These are phyloP conservation scores for Thelonectria rubi DNA, from an alignment of 2,329 filamentous ascomycete species.

Conservation along the genomic window DNA sequence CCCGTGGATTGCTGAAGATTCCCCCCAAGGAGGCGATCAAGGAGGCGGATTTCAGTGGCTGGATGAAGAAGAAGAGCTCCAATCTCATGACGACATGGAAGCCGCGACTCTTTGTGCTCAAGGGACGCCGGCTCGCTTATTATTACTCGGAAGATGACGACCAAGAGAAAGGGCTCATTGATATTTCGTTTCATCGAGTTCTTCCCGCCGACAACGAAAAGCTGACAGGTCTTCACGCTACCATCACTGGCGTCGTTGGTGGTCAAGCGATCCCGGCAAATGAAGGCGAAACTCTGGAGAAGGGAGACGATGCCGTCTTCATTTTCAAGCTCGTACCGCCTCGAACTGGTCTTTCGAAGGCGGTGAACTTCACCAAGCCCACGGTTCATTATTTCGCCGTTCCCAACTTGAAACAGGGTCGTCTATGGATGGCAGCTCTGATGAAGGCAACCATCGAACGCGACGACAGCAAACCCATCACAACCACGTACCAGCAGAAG, in stretches of 20 bases:
- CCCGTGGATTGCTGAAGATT: slow-evolving; percentile 83
- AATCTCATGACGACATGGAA: slow-evolving; percentile 99
- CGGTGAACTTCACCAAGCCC: slow-evolving; percentile 97
- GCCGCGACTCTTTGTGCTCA: slow-evolving; percentile 91
- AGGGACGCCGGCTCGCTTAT: slow-evolving; percentile 89
- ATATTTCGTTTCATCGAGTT: slow-evolving; percentile 98
- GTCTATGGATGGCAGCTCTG: slow-evolving; percentile 96
- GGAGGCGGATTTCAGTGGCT: slow-evolving; percentile 91
- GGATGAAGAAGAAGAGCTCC: slow-evolving; percentile 99
- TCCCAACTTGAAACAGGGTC: slow-evolving; percentile 85
- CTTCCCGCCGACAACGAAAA: slow-evolving; percentile 91
- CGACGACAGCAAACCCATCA: slow-evolving; percentile 80
- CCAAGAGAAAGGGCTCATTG: slow-evolving; percentile 94
- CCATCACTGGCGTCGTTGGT: slow-evolving; percentile 82
- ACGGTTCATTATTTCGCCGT: slow-evolving; percentile 98
- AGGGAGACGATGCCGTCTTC: slow-evolving; percentile 79
- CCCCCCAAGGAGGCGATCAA: slow-evolving; percentile 83
- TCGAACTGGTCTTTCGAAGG: slow-evolving; percentile 83
- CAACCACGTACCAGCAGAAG: slow-evolving; percentile 95
- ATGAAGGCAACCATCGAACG: slow-evolving; percentile 99
- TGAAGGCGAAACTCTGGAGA: slow-evolving; percentile 55
- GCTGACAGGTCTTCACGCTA: slow-evolving; percentile 89
- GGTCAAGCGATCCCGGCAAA: slow-evolving; percentile 57
- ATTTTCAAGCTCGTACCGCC: slow-evolving; percentile 98
- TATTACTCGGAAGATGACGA: slow-evolving; percentile 95